A percentile compares a stretch with the other conserved stretches of the same genome.
phyloP scores from a whole-genome alignment of 176 grass and related monocot genomes.

The Cenchrus americanus region DNA sequence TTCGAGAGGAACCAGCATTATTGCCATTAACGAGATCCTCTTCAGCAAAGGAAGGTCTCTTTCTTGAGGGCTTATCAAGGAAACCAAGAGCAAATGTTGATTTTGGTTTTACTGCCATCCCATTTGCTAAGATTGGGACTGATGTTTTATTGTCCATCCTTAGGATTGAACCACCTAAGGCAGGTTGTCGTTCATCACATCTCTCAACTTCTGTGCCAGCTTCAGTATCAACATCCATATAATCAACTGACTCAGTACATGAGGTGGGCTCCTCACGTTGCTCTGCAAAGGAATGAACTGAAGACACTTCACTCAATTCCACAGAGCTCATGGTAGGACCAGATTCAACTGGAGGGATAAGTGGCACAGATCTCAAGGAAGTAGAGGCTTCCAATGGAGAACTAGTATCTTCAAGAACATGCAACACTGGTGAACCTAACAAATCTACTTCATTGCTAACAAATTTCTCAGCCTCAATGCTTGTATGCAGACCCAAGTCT shows the following conservation, averaged over 20 bases:
- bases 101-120: constrained; percentile 47
- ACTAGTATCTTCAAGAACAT: constrained; percentile 45
- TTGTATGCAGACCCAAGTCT: constrained; percentile 31
- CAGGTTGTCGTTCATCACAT: constrained; percentile 6
- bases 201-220: constrained; percentile 35
- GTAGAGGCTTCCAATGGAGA: constrained; percentile 10
- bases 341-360: constrained; percentile 24
- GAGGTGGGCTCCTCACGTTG: constrained; percentile 34
- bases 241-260: constrained; percentile 53
- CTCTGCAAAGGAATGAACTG: constrained; percentile 40
- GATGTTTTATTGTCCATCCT: constrained; percentile 29
- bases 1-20: constrained; percentile 31
- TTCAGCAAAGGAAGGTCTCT: constrained; percentile 48
- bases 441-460: constrained; percentile 15
- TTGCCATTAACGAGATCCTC: constrained; percentile 32
- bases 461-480: constrained; percentile 30
- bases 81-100: constrained; percentile 64
- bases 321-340: constrained; percentile 33
- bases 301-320: constrained; percentile 40
- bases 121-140: constrained; percentile 37
- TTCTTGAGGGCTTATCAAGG: constrained; percentile 54
- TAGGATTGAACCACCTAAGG: constrained; percentile 36
- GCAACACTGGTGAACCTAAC: constrained; percentile 36
- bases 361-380: constrained; percentile 30
- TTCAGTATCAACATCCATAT: constrained; percentile 53